Base-by-base conservation (phyloP, 148 eudicot genomes). In the Fagopyrum homotropicum region DNA sequence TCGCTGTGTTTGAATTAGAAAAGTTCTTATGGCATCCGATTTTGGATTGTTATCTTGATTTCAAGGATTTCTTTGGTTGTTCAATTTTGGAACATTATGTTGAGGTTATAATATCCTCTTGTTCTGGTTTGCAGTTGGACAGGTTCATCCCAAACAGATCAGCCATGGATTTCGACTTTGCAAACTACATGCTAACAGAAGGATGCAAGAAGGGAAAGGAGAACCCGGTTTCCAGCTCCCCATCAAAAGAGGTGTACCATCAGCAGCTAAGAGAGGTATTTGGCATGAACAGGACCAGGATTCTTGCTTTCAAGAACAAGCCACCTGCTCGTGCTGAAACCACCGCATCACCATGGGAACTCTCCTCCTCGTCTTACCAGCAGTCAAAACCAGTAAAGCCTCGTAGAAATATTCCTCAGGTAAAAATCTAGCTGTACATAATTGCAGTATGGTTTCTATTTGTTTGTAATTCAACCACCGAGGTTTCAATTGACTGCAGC, bases 281-380 rank as follows among this genome's bases (percentile, higher is more conserved):
- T 78, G 85, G 86, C 91, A 95, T 92, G 96, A 90, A 92, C 85
- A 78, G 96, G 80, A 85, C 92, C 1, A 78, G 97, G 79, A 92
- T 95, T 50, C 87, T 95, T 57, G 97, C 97, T 3, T 95, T 95
- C 82, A 95, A 88, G 86, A 95, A 95, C 85, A 95, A 92, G 88
- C 92, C 97, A 2, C 96, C 92, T 5, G 86, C 87, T 4, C 85
- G 89, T 0, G 86, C 83, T 9, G 98, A 94, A 69, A 79, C 90
- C 10, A 73, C 88, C 7, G 50, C 73, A 11, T 91, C 92, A 11
- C 92, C 92, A 8, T 73, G 72, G 56, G 89, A 87, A n/a, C 84
- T 81, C 57, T 75, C 85, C 72, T 76, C 82, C 46, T 29, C 43
- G 40, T 29, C 85, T 80, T 35, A 35, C 50, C 92, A 88, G 51